phyloP scores from a whole-genome alignment of 2,329 filamentous ascomycete species.

The Sporothrix pseudoabietina region DNA sequence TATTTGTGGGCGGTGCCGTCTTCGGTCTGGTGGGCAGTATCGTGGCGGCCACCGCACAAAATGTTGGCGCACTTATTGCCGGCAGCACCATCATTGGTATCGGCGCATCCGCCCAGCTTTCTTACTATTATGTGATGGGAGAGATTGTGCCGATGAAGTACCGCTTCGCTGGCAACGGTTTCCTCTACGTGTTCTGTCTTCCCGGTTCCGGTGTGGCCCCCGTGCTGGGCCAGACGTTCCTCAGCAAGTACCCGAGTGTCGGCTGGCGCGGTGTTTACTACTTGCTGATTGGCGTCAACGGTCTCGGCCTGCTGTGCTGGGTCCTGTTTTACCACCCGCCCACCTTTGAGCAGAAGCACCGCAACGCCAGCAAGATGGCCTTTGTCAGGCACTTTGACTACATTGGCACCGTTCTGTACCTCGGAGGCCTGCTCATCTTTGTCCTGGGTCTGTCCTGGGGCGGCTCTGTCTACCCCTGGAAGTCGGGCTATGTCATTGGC shows the following conservation, averaged over 20 bases:
- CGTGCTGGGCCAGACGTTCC: conserved; percentile 38
- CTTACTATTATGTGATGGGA: conserved; percentile 44
- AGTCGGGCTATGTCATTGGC: conserved; percentile 40
- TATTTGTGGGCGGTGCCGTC: conserved; percentile 38
- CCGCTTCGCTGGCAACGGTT: conserved; percentile 41
- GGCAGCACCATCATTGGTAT: conserved; percentile 45
- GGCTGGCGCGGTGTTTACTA: conserved; percentile 42
- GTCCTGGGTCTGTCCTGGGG: conserved; percentile 43
- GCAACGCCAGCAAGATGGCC: conserved; percentile 36
- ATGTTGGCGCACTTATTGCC: conserved; percentile 44
- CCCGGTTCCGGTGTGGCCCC: conserved; percentile 40
- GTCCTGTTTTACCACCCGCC: conserved; percentile 43
- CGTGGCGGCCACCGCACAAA: conserved; percentile 43
- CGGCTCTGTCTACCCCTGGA: conserved; percentile 42
- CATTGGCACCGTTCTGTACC: conserved; percentile 40
- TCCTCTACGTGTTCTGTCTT: conserved; percentile 42
- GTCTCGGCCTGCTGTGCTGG: conserved; percentile 39
- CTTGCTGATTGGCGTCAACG: conserved; percentile 40
- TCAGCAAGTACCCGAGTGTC: conserved; percentile 35
- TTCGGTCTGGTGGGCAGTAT: conserved; percentile 45
- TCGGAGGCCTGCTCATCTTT: conserved; percentile 40
- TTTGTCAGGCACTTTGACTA: conserved; percentile 42
- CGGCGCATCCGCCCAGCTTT: conserved; percentile 44
- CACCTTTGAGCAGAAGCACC: conserved; percentile 41
- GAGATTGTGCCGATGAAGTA: conserved; percentile 47